phyloP scores from a whole-genome alignment of 208 protist species.

The Crithidia sp. region DNA sequence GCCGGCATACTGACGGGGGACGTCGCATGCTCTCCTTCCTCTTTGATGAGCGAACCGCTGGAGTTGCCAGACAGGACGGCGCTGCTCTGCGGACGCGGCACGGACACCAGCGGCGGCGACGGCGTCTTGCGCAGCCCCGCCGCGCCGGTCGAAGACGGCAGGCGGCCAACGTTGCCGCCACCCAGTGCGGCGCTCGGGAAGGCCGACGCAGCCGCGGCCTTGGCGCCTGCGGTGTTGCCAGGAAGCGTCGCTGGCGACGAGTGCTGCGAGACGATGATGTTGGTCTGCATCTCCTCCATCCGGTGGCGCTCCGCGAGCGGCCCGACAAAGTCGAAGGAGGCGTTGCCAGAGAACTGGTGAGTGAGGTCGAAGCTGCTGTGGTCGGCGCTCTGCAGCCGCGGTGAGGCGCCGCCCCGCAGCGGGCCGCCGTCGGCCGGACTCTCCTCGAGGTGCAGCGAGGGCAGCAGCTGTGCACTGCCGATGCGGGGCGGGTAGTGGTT shows the following conservation, averaged over 20 bases:
- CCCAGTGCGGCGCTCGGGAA: constrained; percentile 1
- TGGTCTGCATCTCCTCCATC: constrained; percentile 40
- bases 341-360: constrained; percentile 55
- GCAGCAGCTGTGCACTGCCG: constrained; percentile 9
- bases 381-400: constrained; percentile 16
- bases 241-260: not conserved
- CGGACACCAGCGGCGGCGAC: constrained; percentile 5
- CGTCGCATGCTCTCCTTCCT: not conserved
- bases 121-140: constrained; percentile 25
- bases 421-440: not conserved
- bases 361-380: constrained; percentile 29
- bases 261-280: constrained; percentile 6
- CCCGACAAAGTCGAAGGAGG: constrained; percentile 58
- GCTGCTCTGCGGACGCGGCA: constrained; percentile 7
- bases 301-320: constrained; percentile 39
- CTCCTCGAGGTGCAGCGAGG: constrained; percentile 6
- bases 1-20: too few species aligned
- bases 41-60: not conserved
- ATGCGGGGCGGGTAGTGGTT: constrained; percentile 27
- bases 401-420: constrained; percentile 2
- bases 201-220: not conserved
- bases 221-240: not conserved
- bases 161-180: not conserved
- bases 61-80: not conserved
- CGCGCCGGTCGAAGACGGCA: not conserved